These are phyloP conservation scores for Collybia nuda DNA, from an alignment of 768 basidiomycete species.

Conservation along the genomic window DNA sequence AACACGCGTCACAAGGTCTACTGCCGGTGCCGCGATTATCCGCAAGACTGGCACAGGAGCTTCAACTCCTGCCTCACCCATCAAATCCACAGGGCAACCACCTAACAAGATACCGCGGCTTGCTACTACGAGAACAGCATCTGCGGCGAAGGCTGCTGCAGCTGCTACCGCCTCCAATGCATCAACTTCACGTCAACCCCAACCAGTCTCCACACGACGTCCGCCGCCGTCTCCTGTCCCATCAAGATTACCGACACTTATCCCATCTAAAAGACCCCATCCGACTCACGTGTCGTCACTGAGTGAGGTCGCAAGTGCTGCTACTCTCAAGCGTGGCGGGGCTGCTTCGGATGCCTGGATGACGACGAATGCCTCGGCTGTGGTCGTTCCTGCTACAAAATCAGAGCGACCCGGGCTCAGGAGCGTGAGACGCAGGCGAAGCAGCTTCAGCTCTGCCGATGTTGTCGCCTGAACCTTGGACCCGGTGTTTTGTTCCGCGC, in stretches of 20 bases:
- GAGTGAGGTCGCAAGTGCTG: slow-evolving; percentile 45
- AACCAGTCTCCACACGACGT: slow-evolving; percentile 23
- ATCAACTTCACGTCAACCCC: slow-evolving; percentile 15
- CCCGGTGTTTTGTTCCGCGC: neutral
- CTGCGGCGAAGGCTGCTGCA: slow-evolving; percentile 44
- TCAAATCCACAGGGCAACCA: slow-evolving; percentile 45
- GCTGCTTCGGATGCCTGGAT: slow-evolving; percentile 66
- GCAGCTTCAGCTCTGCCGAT: slow-evolving; percentile 87
- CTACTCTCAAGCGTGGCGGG: slow-evolving; percentile 36
- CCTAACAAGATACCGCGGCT: slow-evolving; percentile 72
- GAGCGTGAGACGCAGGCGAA: slow-evolving; percentile 71
- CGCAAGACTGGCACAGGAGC: slow-evolving; percentile 48
- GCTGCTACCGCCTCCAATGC: slow-evolving; percentile 36
- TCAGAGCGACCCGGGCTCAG: slow-evolving; percentile 73
- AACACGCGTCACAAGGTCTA: slow-evolving; percentile 71
- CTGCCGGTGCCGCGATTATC: slow-evolving; percentile 54
- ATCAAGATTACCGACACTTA: slow-evolving; percentile 76
- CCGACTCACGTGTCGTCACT: slow-evolving; percentile 39
- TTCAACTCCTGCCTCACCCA: slow-evolving; percentile 37
- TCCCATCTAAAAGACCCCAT: slow-evolving; percentile 53
- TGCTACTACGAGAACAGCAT: slow-evolving; percentile 49
- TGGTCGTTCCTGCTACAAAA: slow-evolving; percentile 73
- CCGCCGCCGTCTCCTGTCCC: slow-evolving; percentile 66
- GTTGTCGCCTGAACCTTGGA: slow-evolving; percentile 60
- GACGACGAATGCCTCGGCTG: slow-evolving; percentile 64